These are phyloP conservation scores for Botrytis squamosa DNA, from an alignment of 2,329 filamentous ascomycete species.

Conservation along the genomic window DNA sequence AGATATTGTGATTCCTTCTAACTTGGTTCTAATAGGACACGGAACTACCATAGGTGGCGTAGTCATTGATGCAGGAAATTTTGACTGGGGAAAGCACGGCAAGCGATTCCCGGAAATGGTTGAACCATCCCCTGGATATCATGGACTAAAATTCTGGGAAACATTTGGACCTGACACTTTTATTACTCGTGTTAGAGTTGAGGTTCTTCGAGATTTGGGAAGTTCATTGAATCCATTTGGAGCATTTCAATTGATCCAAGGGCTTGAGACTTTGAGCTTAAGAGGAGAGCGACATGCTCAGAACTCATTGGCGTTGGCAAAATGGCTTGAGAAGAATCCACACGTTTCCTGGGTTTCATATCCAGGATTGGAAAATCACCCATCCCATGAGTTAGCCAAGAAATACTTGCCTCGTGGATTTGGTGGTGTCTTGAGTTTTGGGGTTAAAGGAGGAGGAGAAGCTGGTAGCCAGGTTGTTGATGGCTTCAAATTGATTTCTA, in stretches of 20 bases:
- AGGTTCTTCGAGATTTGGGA: conserved; percentile 85
- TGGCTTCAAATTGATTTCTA: conserved; percentile 90
- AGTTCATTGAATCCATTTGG: conserved; percentile 83
- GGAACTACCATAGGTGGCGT: conserved; percentile 88
- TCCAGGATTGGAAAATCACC: conserved; percentile 79
- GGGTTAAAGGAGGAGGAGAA: conserved; percentile 82
- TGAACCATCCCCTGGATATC: conserved; percentile 84
- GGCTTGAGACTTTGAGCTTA: conserved; percentile 84
- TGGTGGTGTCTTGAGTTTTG: conserved; percentile 89
- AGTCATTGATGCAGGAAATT: conserved; percentile 84
- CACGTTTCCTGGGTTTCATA: conserved; percentile 94
- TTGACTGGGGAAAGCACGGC: conserved; percentile 85
- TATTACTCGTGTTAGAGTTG: conserved; percentile 81
- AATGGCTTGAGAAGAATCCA: conserved; percentile 77
- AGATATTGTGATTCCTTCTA: neutral
- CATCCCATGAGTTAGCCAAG: conserved; percentile 75
- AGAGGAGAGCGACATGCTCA: conserved; percentile 81
- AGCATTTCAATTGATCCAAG: conserved; percentile 86
- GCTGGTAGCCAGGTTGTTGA: conserved; percentile 89
- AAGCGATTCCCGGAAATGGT: conserved; percentile 91
- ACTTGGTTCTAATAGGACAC: conserved; percentile 55
- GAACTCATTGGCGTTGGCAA: conserved; percentile 77
- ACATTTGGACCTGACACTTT: conserved; percentile 82
- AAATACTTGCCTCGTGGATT: conserved; percentile 83
- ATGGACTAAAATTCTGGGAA: conserved; percentile 92